phyloP scores from a whole-genome alignment of 2,329 filamentous ascomycete species.

The Scedosporium minutisporum region DNA sequence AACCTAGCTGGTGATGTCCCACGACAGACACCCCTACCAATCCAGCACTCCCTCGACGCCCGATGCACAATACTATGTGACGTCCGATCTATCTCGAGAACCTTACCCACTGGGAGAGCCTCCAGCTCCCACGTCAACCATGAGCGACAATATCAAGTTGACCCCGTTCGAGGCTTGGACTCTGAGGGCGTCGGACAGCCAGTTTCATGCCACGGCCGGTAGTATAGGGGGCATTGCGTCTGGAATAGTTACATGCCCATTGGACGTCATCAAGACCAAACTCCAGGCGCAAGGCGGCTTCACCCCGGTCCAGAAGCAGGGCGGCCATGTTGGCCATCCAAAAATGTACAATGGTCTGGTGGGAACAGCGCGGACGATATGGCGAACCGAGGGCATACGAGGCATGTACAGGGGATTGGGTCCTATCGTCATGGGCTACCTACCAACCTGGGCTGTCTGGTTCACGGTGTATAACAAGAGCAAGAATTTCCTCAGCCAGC shows the following conservation, averaged over 20 bases:
- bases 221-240: constrained; percentile 86
- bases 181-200: constrained; percentile 44
- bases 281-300: constrained; percentile 91
- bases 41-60: not conserved
- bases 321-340: constrained; percentile 36
- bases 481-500: constrained; percentile 61
- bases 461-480: constrained; percentile 92
- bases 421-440: constrained; percentile 88
- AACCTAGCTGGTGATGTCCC: not conserved
- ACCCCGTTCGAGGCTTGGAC: constrained; percentile 48
- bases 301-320: constrained; percentile 35
- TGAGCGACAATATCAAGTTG: constrained; percentile 1
- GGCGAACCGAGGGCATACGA: constrained; percentile 75
- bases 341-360: constrained; percentile 76
- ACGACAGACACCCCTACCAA: not conserved
- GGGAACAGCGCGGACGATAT: constrained; percentile 78
- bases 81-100: not conserved
- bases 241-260: constrained; percentile 87
- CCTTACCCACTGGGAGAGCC: not conserved
- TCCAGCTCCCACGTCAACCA: not conserved
- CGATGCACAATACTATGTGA: not conserved
- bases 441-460: constrained; percentile 97
- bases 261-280: constrained; percentile 99
- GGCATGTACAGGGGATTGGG: constrained; percentile 91
- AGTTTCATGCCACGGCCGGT: constrained; percentile 77